Percentiles rank a stretch among this genome's conserved stretches.
These are phyloP conservation scores for Aspergillus affinis DNA, from an alignment of 495 filamentous ascomycete genomes.

Conservation along the genomic window DNA sequence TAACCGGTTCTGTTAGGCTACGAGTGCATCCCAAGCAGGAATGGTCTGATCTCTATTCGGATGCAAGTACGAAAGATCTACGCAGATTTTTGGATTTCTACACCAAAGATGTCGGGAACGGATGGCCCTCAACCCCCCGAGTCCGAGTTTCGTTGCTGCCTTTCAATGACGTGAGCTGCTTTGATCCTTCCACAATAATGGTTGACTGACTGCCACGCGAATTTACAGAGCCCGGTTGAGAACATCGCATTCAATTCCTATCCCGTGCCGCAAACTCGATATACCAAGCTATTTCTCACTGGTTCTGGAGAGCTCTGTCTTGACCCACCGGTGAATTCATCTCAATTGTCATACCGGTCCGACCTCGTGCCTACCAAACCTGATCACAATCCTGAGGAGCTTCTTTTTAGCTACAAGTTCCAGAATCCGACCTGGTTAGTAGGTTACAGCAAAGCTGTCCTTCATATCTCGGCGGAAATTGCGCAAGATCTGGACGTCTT, in stretches of 20 bases:
- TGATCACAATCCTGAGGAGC: slow-evolving; percentile 1
- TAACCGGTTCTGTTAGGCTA: too few relatives aligned
- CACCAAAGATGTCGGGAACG: too few relatives aligned
- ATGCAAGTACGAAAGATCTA: too few relatives aligned
- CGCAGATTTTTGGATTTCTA: too few relatives aligned
- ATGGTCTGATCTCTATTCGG: too few relatives aligned
- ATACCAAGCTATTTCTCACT: neutral
- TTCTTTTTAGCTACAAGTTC: slow-evolving; percentile 6
- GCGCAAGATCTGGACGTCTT: slow-evolving; percentile 15
- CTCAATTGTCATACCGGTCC: neutral
- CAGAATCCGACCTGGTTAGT: neutral
- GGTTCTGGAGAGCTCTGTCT: neutral
- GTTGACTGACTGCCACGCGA: too few relatives aligned
- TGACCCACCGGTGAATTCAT: neutral
- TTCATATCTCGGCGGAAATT: slow-evolving; percentile 5
- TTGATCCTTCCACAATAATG: too few relatives aligned
- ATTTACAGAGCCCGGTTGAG: too few relatives aligned
- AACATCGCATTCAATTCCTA: neutral
- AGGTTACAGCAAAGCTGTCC: neutral
- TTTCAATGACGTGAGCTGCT: neutral
- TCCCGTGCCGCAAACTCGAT: neutral
- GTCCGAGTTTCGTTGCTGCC: neutral
- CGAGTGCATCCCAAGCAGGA: too few relatives aligned
- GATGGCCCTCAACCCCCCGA: too few relatives aligned
- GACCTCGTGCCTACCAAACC: neutral